phyloP scores from a whole-genome alignment of 371 early-diverging fungal genomes.

The Apophysomyces trapeziformis region DNA sequence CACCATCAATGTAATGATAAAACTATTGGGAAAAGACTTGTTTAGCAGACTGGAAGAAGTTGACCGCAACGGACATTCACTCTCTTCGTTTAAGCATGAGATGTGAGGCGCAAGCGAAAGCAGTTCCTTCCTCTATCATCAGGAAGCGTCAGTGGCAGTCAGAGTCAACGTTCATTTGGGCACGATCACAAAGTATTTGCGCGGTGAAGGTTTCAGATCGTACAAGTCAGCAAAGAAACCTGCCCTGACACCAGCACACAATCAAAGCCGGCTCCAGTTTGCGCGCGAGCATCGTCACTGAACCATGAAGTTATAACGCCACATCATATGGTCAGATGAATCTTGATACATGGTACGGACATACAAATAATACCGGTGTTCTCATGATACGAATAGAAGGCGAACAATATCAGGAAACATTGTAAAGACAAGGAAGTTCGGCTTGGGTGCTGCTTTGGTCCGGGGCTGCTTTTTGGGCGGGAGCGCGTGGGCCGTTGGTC shows the following conservation, averaged over 20 bases:
- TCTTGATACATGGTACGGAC: neutral
- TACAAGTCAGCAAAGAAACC: neutral
- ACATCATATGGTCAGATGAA: neutral
- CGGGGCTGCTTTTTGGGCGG: constrained; percentile 5
- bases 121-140: neutral
- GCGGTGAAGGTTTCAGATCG: neutral
- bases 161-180: neutral
- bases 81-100: neutral
- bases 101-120: neutral
- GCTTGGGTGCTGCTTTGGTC: constrained; percentile 3
- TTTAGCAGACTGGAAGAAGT: neutral
- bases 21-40: neutral
- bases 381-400: no score
- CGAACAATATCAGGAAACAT: neutral
- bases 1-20: neutral
- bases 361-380: neutral
- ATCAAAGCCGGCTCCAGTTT: neutral
- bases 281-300: neutral
- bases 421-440: neutral
- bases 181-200: neutral
- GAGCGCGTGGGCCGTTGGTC: neutral
- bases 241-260: neutral
- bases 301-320: neutral
- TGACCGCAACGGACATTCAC: neutral
- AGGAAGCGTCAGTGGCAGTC: neutral